These are phyloP conservation scores for Colletotrichum chlorophyti DNA, from an alignment of 2,329 filamentous ascomycete species.

Conservation along the genomic window DNA sequence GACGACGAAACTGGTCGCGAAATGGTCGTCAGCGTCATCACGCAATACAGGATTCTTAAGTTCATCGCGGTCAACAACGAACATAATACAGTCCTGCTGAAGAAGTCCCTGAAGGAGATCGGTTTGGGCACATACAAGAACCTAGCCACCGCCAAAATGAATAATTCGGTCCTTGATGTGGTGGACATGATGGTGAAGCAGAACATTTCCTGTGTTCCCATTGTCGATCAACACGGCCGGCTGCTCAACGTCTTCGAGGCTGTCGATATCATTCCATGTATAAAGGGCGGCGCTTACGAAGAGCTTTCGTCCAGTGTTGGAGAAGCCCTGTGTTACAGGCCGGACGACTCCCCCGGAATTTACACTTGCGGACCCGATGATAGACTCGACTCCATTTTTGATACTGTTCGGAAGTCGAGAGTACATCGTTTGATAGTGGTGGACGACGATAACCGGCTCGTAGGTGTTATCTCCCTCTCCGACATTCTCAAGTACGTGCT, in stretches of 20 bases:
- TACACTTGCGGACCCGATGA: constrained; percentile 95
- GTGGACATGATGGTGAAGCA: constrained; percentile 92
- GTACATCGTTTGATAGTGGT: constrained; percentile 94
- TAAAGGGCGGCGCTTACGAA: constrained; percentile 92
- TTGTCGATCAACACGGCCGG: constrained; percentile 78
- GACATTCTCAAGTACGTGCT: constrained; percentile 97
- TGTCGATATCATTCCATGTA: constrained; percentile 94
- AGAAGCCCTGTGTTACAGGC: constrained; percentile 84
- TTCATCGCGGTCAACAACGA: constrained; percentile 95
- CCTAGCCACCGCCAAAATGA: constrained; percentile 85
- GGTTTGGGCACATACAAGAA: constrained; percentile 84
- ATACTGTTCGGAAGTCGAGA: constrained; percentile 92
- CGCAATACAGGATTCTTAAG: constrained; percentile 97
- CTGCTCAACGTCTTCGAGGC: constrained; percentile 98
- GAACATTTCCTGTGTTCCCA: constrained; percentile 94
- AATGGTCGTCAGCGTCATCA: constrained; percentile 95
- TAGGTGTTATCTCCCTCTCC: constrained; percentile 89
- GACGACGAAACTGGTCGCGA: constrained; percentile 93
- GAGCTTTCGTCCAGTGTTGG: constrained; percentile 87
- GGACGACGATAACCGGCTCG: constrained; percentile 85
- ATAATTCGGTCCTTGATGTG: constrained; percentile 89
- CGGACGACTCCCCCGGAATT: constrained; percentile 93
- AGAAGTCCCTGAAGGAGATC: constrained; percentile 85
- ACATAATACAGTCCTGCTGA: constrained; percentile 84
- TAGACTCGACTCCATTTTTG: constrained; percentile 92